A percentile compares a stretch with the other conserved stretches of the same genome.
phyloP scores from a whole-genome alignment of 1,284 basidiomycete genomes.

The Ganoderma lucidum region DNA sequence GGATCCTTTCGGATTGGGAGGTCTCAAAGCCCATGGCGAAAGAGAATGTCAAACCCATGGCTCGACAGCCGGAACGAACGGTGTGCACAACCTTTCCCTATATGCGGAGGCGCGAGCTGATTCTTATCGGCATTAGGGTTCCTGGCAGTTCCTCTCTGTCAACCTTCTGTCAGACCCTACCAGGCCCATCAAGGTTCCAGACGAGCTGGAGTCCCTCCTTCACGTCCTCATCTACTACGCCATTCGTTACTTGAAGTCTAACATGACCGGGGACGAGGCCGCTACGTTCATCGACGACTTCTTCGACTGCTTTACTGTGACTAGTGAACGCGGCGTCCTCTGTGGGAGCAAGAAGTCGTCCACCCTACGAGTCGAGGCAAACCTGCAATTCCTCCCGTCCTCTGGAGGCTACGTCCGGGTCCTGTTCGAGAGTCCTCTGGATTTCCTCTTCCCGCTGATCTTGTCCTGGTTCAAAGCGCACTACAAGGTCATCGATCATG shows the following conservation, averaged over 20 bases:
- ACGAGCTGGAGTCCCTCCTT: slow-evolving; percentile 23
- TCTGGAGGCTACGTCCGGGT: not conserved
- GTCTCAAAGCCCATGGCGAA: not conserved
- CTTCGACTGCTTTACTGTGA: not conserved
- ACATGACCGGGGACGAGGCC: not conserved
- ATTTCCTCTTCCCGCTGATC: not conserved
- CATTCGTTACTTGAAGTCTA: not conserved
- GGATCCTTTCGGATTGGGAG: slow-evolving; percentile 6
- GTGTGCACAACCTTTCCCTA: not conserved
- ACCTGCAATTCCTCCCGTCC: not conserved
- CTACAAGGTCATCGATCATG: not conserved
- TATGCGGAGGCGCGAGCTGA: no score
- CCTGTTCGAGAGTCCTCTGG: not conserved
- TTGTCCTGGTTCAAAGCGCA: slow-evolving; percentile 1
- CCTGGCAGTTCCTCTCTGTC: slow-evolving; percentile 19
- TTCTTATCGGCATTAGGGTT: slow-evolving; percentile 6
- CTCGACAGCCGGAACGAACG: slow-evolving; percentile 10
- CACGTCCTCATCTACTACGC: slow-evolving; percentile 11
- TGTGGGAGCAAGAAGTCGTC: not conserved
- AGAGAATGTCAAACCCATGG: not conserved
- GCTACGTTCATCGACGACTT: not conserved
- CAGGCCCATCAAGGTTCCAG: slow-evolving; percentile 1
- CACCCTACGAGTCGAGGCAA: not conserved
- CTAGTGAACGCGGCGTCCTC: not conserved
- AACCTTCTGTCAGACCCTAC: not conserved